Percentiles rank a stretch among this genome's conserved stretches.
These are phyloP conservation scores for Viola odorata DNA, from an alignment of 345 rosid species.

Conservation along the genomic window DNA sequence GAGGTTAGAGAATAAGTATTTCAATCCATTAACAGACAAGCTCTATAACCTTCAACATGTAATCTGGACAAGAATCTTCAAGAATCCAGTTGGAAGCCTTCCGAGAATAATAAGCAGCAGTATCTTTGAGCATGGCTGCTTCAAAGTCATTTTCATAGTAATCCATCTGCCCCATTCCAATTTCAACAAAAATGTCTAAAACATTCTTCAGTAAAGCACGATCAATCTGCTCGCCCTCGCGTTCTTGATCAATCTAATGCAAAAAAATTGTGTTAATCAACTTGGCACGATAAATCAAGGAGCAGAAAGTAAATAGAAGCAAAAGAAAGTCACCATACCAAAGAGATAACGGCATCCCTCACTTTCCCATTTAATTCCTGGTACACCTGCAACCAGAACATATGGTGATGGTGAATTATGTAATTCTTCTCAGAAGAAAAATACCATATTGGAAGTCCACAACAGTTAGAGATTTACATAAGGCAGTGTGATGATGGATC, in stretches of 20 bases:
- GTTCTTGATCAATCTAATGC: conserved; percentile 37
- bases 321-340: conserved; percentile 17
- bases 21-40: neutral
- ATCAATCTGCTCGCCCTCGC: conserved; percentile 44
- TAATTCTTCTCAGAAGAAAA: neutral
- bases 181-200: conserved; percentile 31
- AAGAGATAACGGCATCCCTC: conserved; percentile 31
- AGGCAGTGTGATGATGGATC: neutral
- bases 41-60: conserved; percentile 35
- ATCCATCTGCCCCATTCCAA: conserved; percentile 26
- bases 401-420: neutral
- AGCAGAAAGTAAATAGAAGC: neutral
- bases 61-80: conserved; percentile 37
- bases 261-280: neutral
- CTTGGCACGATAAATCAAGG: neutral
- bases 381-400: conserved; percentile 27
- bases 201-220: conserved; percentile 39
- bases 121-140: conserved; percentile 28
- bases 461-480: neutral
- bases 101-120: conserved; percentile 32
- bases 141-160: conserved; percentile 37
- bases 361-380: conserved; percentile 21
- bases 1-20: no score
- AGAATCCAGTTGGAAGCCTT: conserved; percentile 44
- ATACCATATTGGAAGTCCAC: neutral